Conservation (phyloP, 2,329 filamentous ascomycete species). For the Claviceps monticola region DNA sequence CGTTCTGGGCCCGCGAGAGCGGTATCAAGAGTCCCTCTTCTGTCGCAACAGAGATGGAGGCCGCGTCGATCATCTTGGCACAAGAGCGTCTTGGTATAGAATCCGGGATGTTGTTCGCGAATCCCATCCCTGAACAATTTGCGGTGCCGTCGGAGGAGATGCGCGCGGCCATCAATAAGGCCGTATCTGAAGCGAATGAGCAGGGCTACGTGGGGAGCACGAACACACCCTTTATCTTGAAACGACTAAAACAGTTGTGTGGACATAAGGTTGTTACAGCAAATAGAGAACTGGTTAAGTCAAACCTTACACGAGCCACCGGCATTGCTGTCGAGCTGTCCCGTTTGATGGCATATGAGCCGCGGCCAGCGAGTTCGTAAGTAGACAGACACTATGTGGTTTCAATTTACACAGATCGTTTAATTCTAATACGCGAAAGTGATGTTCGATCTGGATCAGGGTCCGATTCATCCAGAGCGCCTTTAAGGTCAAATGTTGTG, state of each 20-base stretch:
- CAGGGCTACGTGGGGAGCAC: conserved; percentile 57
- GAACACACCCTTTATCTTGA: conserved; percentile 76
- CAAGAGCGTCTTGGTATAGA: conserved; percentile 59
- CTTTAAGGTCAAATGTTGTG: conserved; percentile 4
- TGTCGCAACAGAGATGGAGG: conserved; percentile 62
- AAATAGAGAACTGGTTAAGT: conserved; percentile 49
- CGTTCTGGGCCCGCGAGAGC: conserved; percentile 85
- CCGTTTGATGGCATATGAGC: conserved; percentile 23
- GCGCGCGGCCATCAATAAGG: conserved; percentile 52
- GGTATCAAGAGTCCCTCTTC: conserved; percentile 65
- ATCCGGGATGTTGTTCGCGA: conserved; percentile 77
- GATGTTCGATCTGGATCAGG: conserved; percentile 9
- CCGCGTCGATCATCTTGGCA: conserved; percentile 76
- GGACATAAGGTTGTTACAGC: conserved; percentile 56
- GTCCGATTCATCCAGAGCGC: not conserved
- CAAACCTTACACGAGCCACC: conserved; percentile 41
- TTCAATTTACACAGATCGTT: not conserved
- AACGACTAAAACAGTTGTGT: conserved; percentile 66
- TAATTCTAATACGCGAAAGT: conserved; percentile 25
- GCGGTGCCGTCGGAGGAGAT: conserved; percentile 61
- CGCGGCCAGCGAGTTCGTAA: conserved; percentile 22
- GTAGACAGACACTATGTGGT: conserved; percentile 15
- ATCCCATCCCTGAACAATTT: conserved; percentile 61
- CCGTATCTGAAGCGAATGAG: conserved; percentile 48
- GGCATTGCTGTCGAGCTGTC: conserved; percentile 41